A percentile compares a stretch with the other conserved stretches of the same genome.
These are phyloP conservation scores for Alternaria infectoria DNA, from an alignment of 2,329 filamentous ascomycete genomes.

Conservation along the genomic window DNA sequence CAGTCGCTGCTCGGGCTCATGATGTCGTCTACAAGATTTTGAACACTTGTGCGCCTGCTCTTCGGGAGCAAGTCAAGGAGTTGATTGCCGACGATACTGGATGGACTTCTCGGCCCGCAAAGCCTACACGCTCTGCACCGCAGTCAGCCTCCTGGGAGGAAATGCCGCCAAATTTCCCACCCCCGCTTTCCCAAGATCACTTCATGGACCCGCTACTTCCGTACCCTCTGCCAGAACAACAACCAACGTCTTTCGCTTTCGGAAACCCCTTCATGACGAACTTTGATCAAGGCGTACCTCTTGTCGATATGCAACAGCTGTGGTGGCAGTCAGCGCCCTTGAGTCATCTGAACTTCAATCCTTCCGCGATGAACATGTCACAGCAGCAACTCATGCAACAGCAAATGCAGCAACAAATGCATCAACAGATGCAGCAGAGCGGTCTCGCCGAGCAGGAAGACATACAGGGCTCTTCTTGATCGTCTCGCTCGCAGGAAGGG, in stretches of 20 bases:
- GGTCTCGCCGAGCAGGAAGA: neutral
- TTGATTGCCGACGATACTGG: conserved; percentile 6
- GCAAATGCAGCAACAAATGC: conserved; percentile 3
- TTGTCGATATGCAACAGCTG: conserved; percentile 18
- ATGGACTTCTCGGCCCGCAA: neutral
- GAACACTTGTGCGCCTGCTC: conserved; percentile 15
- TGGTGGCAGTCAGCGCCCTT: conserved; percentile 9
- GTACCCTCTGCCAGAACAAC: neutral
- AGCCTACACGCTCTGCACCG: neutral
- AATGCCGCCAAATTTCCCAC: neutral
- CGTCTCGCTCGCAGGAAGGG: neutral
- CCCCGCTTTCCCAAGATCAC: neutral
- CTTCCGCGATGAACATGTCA: neutral
- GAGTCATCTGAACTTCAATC: neutral
- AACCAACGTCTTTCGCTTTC: conserved; percentile 8
- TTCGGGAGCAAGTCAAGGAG: conserved; percentile 21
- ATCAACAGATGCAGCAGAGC: neutral
- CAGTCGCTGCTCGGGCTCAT: conserved; percentile 41
- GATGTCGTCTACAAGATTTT: conserved; percentile 23
- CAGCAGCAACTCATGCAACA: conserved; percentile 5
- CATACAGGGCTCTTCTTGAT: neutral
- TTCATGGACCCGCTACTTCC: neutral
- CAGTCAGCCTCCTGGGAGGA: neutral
- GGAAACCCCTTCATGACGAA: conserved; percentile 30
- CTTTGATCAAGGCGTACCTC: conserved; percentile 25